Conservation (phyloP, 2,329 filamentous ascomycete species). For the Penicillium oxalicum region DNA sequence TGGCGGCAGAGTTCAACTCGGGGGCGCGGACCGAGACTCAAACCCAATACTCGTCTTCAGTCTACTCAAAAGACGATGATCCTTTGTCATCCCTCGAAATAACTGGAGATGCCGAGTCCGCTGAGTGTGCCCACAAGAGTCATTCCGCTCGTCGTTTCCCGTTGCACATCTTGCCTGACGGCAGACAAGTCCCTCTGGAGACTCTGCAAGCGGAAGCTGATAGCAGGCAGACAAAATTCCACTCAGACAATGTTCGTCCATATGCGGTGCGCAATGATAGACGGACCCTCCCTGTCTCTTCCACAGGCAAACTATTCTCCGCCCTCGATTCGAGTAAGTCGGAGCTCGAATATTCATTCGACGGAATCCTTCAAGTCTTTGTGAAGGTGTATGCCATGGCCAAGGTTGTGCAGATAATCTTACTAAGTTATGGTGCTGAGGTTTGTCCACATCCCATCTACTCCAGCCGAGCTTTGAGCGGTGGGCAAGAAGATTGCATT, state of each 20-base stretch:
- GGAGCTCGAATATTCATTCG: slow-evolving; percentile 19
- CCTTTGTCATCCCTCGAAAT: not conserved
- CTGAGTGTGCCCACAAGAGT: too few species aligned
- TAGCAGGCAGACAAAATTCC: slow-evolving; percentile 13
- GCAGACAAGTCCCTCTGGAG: not conserved
- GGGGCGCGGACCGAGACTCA: slow-evolving; percentile 1
- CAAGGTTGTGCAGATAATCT: slow-evolving; percentile 30
- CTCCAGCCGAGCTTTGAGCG: not conserved
- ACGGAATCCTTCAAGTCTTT: slow-evolving; percentile 27
- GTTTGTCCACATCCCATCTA: slow-evolving; percentile 16
- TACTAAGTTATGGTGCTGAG: slow-evolving; percentile 30
- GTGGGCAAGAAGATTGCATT: not conserved
- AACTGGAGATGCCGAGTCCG: too few species aligned
- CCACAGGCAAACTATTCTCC: slow-evolving; percentile 5
- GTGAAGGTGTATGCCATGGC: slow-evolving; percentile 32
- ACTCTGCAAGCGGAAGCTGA: not conserved
- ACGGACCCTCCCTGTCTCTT: slow-evolving; percentile 8
- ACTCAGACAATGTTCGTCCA: slow-evolving; percentile 18
- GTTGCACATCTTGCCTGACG: not conserved
- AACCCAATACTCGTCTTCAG: slow-evolving; percentile 4
- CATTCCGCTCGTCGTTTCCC: too few species aligned
- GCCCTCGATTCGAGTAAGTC: slow-evolving; percentile 17
- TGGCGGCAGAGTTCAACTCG: not conserved
- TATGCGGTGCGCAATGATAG: slow-evolving; percentile 27
- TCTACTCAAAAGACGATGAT: slow-evolving; percentile 1